A percentile compares a stretch with the other conserved stretches of the same genome.
These are phyloP conservation scores for Odontarrhena argentea DNA, from an alignment of 345 rosid species.

Conservation along the genomic window DNA sequence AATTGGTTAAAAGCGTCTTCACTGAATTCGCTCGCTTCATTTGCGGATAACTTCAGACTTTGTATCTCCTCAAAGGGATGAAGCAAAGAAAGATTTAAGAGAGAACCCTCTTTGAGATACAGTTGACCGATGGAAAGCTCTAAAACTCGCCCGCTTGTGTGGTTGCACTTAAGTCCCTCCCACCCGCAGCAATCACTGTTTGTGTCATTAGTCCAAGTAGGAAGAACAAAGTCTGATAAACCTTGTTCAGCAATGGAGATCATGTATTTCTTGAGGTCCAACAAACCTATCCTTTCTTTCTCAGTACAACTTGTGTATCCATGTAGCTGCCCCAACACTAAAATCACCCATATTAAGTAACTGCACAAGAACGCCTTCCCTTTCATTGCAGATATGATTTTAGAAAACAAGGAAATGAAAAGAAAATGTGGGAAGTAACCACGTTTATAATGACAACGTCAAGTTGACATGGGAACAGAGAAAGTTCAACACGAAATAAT, in stretches of 20 bases:
- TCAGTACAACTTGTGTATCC: constrained; percentile 13
- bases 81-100: not conserved
- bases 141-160: not conserved
- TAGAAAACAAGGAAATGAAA: too few relatives aligned
- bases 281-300: constrained; percentile 17
- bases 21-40: too few relatives aligned
- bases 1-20: too few relatives aligned
- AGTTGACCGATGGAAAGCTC: not conserved
- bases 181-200: not conserved
- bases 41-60: not conserved
- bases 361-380: not conserved
- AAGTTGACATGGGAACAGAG: too few relatives aligned
- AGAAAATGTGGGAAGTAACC: too few relatives aligned
- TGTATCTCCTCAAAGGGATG: not conserved
- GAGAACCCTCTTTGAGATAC: not conserved
- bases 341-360: not conserved
- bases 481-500: too few relatives aligned
- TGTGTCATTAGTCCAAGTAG: not conserved
- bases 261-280: constrained; percentile 7
- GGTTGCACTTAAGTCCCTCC: not conserved
- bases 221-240: not conserved
- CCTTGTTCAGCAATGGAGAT: not conserved
- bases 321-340: constrained; percentile 14
- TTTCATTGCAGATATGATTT: not conserved
- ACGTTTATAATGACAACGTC: too few relatives aligned